Conservation (phyloP, 768 basidiomycete species). For the Sarcodon aspratus region DNA sequence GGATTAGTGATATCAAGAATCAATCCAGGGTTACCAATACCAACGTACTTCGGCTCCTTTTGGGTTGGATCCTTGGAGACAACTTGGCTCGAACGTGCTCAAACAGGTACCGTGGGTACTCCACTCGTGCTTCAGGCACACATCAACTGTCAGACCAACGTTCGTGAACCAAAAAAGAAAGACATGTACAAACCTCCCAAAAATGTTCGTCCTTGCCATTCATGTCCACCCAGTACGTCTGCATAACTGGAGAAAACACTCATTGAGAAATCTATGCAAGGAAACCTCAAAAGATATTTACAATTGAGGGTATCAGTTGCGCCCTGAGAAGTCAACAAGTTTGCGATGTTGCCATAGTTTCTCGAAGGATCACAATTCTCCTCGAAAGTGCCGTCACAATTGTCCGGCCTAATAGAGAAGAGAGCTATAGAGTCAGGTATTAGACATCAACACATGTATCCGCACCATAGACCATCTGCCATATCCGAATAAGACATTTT, state of each 20-base stretch:
- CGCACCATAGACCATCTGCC: not conserved
- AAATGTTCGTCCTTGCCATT: constrained; percentile 49
- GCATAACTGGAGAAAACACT: not conserved
- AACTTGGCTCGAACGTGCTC: constrained; percentile 48
- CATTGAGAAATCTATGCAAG: no score
- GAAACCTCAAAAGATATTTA: no score
- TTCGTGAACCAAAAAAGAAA: not conserved
- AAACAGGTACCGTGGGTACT: constrained; percentile 49
- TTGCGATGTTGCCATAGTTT: constrained; percentile 30
- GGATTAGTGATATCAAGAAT: not conserved
- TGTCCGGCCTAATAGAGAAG: constrained; percentile 10
- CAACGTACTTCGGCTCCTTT: constrained; percentile 44
- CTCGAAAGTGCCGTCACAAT: constrained; percentile 38
- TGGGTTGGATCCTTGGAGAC: constrained; percentile 48
- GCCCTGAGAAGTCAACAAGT: constrained; percentile 50
- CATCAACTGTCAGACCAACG: no score
- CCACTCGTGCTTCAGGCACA: constrained; percentile 53
- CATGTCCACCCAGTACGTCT: constrained; percentile 46
- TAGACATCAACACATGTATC: constrained; percentile 1
- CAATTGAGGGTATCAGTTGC: constrained; percentile 38
- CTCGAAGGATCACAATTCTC: constrained; percentile 28
- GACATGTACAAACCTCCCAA: constrained; percentile 43
- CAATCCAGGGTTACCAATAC: not conserved
- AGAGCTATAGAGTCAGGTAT: not conserved
- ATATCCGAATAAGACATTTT: no score